Evolutionary conservation across 805 yeast species (phyloP).

Genomic region (Candida ponderosae): DNA sequence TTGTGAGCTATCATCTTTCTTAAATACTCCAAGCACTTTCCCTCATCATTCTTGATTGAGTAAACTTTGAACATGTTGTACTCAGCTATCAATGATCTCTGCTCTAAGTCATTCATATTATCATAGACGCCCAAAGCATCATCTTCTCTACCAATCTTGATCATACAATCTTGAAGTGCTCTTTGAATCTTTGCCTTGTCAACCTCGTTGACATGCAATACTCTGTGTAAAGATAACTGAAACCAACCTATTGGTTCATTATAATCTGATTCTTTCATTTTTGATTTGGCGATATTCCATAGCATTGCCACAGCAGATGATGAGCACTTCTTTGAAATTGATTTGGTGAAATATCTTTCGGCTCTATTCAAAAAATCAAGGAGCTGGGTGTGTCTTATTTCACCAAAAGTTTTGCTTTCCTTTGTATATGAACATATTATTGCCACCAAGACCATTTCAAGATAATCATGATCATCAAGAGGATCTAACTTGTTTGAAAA

Average conservation of each 20-base stretch:
- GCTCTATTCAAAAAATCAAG: constrained; percentile 17
- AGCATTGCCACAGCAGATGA: constrained; percentile 27
- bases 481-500: constrained; percentile 24
- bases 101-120: constrained; percentile 16
- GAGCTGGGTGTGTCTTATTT: constrained; percentile 15
- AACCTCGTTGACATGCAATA: constrained; percentile 17
- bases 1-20: constrained; percentile 23
- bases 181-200: constrained; percentile 30
- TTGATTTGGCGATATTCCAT: constrained; percentile 30
- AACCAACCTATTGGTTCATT: constrained; percentile 20
- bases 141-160: constrained; percentile 14
- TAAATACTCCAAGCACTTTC: constrained; percentile 18
- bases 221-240: constrained; percentile 16
- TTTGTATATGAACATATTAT: constrained; percentile 21
- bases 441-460: constrained; percentile 19
- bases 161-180: constrained; percentile 23
- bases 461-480: constrained; percentile 12
- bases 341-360: constrained; percentile 19
- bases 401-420: constrained; percentile 17
- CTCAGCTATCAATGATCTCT: constrained; percentile 21
- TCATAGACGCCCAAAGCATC: constrained; percentile 16
- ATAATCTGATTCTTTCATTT: constrained; percentile 17
- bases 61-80: constrained; percentile 22
- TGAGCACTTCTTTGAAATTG: constrained; percentile 21
- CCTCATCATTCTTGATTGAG: constrained; percentile 9